These are phyloP conservation scores for Aspergillus unguis DNA, from an alignment of 2,329 filamentous ascomycete species.

Conservation along the genomic window DNA sequence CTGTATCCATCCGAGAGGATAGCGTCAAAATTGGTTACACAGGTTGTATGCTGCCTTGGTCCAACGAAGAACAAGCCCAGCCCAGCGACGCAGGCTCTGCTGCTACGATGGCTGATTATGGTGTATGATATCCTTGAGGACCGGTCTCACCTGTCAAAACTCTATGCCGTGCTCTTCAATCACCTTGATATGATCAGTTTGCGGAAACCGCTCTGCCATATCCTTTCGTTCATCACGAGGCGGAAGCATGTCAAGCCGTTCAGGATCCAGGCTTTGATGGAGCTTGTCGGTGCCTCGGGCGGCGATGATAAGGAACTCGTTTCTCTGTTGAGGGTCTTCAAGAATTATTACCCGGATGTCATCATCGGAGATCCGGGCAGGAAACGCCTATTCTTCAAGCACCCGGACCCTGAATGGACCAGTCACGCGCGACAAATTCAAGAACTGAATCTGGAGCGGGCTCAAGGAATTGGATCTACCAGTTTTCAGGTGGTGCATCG, in stretches of 20 bases:
- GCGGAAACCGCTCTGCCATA: constrained; percentile 67
- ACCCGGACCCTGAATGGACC: constrained; percentile 75
- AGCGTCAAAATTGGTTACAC: constrained; percentile 58
- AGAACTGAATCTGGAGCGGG: constrained; percentile 48
- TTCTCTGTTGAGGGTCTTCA: constrained; percentile 75
- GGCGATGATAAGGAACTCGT: constrained; percentile 72
- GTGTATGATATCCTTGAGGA: constrained; percentile 69
- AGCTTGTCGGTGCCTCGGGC: constrained; percentile 46
- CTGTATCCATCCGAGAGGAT: constrained; percentile 70
- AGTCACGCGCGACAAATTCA: constrained; percentile 66
- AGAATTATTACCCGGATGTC: constrained; percentile 87
- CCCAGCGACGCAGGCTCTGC: constrained; percentile 63
- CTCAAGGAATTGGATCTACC: constrained; percentile 45
- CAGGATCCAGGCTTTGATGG: constrained; percentile 69
- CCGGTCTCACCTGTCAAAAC: constrained; percentile 59
- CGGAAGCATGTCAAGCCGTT: constrained; percentile 81
- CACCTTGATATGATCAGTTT: constrained; percentile 76
- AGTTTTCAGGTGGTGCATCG: constrained; percentile 64
- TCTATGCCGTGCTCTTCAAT: constrained; percentile 76
- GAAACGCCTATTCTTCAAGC: constrained; percentile 47
- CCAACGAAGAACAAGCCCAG: constrained; percentile 73
- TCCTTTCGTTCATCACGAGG: constrained; percentile 74
- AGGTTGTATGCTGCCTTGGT: constrained; percentile 69
- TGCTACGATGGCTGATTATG: constrained; percentile 76
- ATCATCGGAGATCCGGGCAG: constrained; percentile 63